A percentile compares a stretch with the other conserved stretches of the same genome.
Conservation (phyloP, 2,329 filamentous ascomycete species). For the Colletotrichum cereale region DNA sequence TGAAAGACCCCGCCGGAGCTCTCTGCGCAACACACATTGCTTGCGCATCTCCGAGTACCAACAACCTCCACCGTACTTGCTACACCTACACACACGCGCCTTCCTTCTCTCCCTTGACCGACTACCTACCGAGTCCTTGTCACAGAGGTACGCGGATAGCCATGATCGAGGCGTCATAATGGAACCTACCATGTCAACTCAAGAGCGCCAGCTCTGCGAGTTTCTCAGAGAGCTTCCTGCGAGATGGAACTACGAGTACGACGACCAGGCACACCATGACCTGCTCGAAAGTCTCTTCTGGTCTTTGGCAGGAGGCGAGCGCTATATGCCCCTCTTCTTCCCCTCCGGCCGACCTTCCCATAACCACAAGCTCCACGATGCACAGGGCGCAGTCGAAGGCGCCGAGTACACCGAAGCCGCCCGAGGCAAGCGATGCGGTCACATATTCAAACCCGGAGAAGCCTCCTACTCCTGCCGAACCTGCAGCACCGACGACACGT, state of each 20-base stretch:
- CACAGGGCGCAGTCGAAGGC: slow-evolving; percentile 92
- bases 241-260: slow-evolving; percentile 81
- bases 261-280: slow-evolving; percentile 75
- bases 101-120: neutral
- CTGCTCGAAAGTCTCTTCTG: slow-evolving; percentile 87
- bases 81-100: neutral
- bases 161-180: slow-evolving; percentile 51
- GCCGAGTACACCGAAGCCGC: slow-evolving; percentile 95
- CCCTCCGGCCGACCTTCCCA: slow-evolving; percentile 76
- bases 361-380: slow-evolving; percentile 83
- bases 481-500: slow-evolving; percentile 94
- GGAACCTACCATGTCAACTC: slow-evolving; percentile 69
- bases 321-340: slow-evolving; percentile 85
- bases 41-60: slow-evolving; percentile 14
- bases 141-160: slow-evolving; percentile 6
- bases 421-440: slow-evolving; percentile 92
- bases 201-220: slow-evolving; percentile 86
- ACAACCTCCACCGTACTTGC: slow-evolving; percentile 3
- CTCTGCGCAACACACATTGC: slow-evolving; percentile 10
- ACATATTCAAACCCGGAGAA: slow-evolving; percentile 96
- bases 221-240: slow-evolving; percentile 83
- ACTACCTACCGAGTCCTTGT: neutral
- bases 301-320: slow-evolving; percentile 82
- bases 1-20: slow-evolving; percentile 36
- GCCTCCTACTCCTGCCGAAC: slow-evolving; percentile 95